Evolutionary conservation across 1,284 basidiomycete genomes (phyloP).

Genomic region (Apiotrichum sp.): DNA sequence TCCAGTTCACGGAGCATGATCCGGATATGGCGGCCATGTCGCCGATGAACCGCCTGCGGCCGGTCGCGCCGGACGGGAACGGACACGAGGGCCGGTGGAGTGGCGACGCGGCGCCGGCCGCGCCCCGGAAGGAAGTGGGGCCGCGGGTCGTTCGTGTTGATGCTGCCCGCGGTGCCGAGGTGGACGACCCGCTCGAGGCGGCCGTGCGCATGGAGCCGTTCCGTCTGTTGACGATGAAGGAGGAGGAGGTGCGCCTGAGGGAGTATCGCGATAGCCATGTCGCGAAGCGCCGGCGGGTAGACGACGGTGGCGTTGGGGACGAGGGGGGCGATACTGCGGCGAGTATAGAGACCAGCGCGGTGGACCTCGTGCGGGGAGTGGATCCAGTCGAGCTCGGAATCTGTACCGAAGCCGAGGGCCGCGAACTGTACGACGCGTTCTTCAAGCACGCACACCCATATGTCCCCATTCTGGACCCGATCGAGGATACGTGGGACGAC

Average conservation of each 20-base stretch:
- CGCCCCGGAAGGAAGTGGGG: too few species aligned
- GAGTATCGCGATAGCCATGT: not conserved
- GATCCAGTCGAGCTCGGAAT: slow-evolving; percentile 22
- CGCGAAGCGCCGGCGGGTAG: too few species aligned
- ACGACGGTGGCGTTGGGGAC: not conserved
- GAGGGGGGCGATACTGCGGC: too few species aligned
- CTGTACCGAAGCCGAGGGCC: slow-evolving; percentile 18
- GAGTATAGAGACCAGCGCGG: too few species aligned
- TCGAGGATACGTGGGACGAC: slow-evolving; percentile 26
- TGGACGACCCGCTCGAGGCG: slow-evolving; percentile 8
- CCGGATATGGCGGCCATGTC: not conserved
- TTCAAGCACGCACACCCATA: slow-evolving; percentile 24
- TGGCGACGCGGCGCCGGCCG: too few species aligned
- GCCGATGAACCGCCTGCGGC: not conserved
- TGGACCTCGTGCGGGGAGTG: not conserved
- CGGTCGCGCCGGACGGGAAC: not conserved
- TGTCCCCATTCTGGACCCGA: slow-evolving; percentile 26
- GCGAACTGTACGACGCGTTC: slow-evolving; percentile 22
- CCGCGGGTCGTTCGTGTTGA: too few species aligned
- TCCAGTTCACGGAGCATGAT: not conserved
- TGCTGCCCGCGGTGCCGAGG: not conserved
- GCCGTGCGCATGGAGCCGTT: slow-evolving; percentile 9
- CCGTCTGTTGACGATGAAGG: slow-evolving; percentile 11
- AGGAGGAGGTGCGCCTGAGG: slow-evolving; percentile 14
- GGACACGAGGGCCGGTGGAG: not conserved